Evolutionary conservation across 768 basidiomycete species (phyloP), one percentile per base, ranked within the genome.

Genomic region (Trametes sanguinea): DNA sequence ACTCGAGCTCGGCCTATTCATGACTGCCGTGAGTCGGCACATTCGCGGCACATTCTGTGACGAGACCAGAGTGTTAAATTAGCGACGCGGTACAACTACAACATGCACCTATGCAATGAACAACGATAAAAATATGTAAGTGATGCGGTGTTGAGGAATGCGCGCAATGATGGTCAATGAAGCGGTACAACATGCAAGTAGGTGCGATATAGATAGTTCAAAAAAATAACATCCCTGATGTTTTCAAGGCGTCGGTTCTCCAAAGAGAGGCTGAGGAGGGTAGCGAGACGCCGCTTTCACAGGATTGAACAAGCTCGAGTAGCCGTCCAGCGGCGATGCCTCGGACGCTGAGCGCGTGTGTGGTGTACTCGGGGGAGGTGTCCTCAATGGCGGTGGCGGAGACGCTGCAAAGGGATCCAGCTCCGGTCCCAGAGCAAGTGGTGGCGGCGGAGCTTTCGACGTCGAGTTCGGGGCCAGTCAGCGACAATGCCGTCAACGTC

Each of bases 261-360:
- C 57, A 35, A 60, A 64, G n/a, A 60, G 63, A 11, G 63, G 63
- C 14, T 64, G 58, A 14, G 54, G 50, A 2, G 63, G 63, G 30
- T 44, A 60, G 10, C 50, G 47, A n/a, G 63, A 64, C 4, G 63
- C 63, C 13, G 58, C 58, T 43, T 60, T 60, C 14, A 64, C 30
- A 2, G 58, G 47, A 17, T 51, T 53, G 44, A 64, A 64, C 63
- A 64, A 45, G 32, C 58, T 64, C 43, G 63, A 64, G 44, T 64
- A 64, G 27, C 53, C 58, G 35, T 57, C 54, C 35, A 64, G 37
- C 16, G 63, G 58, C 10, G 55, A 57, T 29, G 44, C 46, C 30
- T 63, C 57, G 17, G 62, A 54, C 4, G 54, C 33, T 8, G 53
- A 57, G 11, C 52, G 60, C 13, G 60, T 37, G 11, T 61, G 57